phyloP scores from a whole-genome alignment of 148 eudicot species.

The Dysphania ambrosioides region DNA sequence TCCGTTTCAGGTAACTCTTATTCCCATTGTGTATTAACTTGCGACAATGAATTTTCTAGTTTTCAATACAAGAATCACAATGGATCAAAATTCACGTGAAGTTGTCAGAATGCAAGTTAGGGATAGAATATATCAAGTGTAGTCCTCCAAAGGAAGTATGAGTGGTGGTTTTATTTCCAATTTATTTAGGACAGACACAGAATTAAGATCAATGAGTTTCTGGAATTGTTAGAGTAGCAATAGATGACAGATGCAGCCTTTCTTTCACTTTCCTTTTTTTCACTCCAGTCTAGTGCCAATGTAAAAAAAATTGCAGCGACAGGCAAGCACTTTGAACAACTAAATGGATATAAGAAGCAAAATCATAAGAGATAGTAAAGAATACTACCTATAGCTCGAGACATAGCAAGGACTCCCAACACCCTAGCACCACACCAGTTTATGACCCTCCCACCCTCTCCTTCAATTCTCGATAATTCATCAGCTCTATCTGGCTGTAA shows the following conservation, averaged over 20 bases:
- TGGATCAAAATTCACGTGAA: background rate
- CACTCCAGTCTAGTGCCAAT: background rate
- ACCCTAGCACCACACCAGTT: conserved; percentile 82
- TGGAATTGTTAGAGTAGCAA: background rate
- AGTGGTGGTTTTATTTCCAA: too few species aligned
- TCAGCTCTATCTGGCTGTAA: conserved; percentile 77
- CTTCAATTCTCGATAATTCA: conserved; percentile 66
- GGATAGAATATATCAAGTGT: background rate
- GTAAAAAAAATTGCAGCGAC: background rate
- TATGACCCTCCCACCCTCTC: conserved; percentile 63
- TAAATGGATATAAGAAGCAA: background rate
- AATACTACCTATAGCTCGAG: conserved; percentile 67
- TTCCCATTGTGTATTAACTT: background rate
- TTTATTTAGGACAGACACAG: background rate
- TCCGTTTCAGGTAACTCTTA: background rate
- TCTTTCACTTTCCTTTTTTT: background rate
- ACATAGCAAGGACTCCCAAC: conserved; percentile 80
- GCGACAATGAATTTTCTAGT: background rate
- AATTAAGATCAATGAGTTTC: background rate
- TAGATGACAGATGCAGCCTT: background rate
- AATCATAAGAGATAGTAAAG: conserved; percentile 10
- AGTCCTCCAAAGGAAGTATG: background rate
- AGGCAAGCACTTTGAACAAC: background rate
- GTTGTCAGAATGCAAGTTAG: background rate
- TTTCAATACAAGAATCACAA: background rate